These are phyloP conservation scores for Solanum neorickii DNA, from an alignment of 257 asterid species.

Conservation along the genomic window DNA sequence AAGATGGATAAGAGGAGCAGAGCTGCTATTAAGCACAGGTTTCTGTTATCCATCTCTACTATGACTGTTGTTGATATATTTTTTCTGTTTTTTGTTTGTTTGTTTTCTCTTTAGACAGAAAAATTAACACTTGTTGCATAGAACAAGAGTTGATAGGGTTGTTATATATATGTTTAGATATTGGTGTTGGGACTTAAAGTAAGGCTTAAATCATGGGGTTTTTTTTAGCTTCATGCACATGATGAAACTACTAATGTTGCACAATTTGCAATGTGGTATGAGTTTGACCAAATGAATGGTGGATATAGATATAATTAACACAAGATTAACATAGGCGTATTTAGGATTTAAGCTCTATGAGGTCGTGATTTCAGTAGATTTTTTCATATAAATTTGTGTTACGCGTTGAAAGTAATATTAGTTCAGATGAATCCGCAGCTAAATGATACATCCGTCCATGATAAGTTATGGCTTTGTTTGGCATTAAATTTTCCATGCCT, in stretches of 20 bases:
- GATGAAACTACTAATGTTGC: neutral
- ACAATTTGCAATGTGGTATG: neutral
- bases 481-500: neutral
- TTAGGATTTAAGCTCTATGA: neutral
- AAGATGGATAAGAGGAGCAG: slow-evolving; percentile 28
- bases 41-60: slow-evolving; percentile 26
- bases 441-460: neutral
- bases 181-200: slow-evolving; percentile 5
- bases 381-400: too few species aligned
- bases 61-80: neutral
- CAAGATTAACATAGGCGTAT: neutral
- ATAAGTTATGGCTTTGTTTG: neutral
- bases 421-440: too few species aligned
- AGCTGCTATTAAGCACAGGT: slow-evolving; percentile 13
- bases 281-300: neutral
- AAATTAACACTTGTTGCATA: neutral
- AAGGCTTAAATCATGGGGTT: slow-evolving; percentile 14
- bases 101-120: neutral
- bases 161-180: slow-evolving; percentile 4
- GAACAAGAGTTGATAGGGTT: neutral
- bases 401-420: too few species aligned
- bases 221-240: slow-evolving; percentile 6
- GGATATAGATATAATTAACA: neutral
- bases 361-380: neutral
- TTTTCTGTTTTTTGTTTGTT: neutral